Evolutionary conservation across 2,329 filamentous ascomycete genomes (phyloP).

Genomic region (Xylariaceae sp.): DNA sequence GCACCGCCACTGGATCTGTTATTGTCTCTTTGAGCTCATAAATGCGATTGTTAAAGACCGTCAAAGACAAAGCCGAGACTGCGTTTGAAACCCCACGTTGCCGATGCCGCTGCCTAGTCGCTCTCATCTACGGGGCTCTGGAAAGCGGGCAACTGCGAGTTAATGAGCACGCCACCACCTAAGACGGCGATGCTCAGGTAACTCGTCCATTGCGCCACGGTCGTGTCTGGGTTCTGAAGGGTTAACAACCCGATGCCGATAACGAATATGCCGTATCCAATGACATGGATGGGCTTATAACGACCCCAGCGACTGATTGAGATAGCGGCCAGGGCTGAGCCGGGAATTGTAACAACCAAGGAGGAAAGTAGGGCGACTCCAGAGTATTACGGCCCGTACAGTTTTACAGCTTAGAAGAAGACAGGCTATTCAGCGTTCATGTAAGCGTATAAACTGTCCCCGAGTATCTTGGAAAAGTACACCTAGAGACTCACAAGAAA

Average conservation of each 20-base stretch:
- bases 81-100: background rate
- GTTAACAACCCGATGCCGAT: background rate
- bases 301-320: background rate
- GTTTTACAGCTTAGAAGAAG: background rate
- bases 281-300: background rate
- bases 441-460: too few species aligned
- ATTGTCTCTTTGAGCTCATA: background rate
- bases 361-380: background rate
- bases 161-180: background rate
- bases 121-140: background rate
- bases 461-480: too few species aligned
- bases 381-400: background rate
- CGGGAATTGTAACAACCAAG: background rate
- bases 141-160: background rate
- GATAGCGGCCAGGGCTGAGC: background rate
- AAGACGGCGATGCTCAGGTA: background rate
- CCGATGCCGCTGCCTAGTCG: background rate
- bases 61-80: background rate
- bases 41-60: too few species aligned
- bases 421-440: too few species aligned
- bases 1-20: background rate
- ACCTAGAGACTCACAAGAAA: too few species aligned
- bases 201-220: background rate
- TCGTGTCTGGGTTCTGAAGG: background rate
- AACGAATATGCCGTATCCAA: background rate